phyloP scores from a whole-genome alignment of 208 protist genomes.

The Leptomonas pyrrhocoris region DNA sequence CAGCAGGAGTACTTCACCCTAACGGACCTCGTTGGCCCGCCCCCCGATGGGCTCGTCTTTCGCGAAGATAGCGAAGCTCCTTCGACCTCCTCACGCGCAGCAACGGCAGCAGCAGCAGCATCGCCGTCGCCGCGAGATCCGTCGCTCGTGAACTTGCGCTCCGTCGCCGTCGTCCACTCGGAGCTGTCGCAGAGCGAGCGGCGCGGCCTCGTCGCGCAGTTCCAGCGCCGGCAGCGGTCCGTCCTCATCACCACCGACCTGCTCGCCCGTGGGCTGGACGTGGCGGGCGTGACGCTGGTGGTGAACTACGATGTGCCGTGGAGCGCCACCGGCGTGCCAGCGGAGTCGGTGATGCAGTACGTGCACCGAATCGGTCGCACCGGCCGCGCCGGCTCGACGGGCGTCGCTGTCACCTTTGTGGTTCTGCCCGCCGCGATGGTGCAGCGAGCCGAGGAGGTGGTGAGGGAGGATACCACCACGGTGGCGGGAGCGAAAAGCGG shows the following conservation, averaged over 20 bases:
- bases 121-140: conserved; percentile 5
- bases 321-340: conserved; percentile 6
- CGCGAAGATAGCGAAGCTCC: conserved; percentile 4
- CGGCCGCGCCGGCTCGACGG: conserved; percentile 86
- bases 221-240: conserved; percentile 90
- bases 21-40: conserved; percentile 50
- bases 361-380: conserved; percentile 96
- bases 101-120: neutral
- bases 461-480: conserved; percentile 18
- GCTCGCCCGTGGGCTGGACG: conserved; percentile 93
- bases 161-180: conserved; percentile 76
- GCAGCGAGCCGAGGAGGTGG: conserved; percentile 29
- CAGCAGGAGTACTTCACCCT: conserved; percentile 48
- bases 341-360: conserved; percentile 87
- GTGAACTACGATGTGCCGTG: conserved; percentile 98
- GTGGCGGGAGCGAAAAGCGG: neutral
- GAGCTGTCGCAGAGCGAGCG: conserved; percentile 89
- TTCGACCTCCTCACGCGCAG: neutral
- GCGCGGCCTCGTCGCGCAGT: conserved; percentile 94
- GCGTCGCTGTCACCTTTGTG: conserved; percentile 94
- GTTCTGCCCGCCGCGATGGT: conserved; percentile 60
- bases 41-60: conserved; percentile 32
- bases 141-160: conserved; percentile 50
- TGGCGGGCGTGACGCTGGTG: conserved; percentile 96
- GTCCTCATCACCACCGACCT: conserved; percentile 99